These are phyloP conservation scores for Nidula niveotomentosa DNA, from an alignment of 1,284 basidiomycete species.

Conservation along the genomic window DNA sequence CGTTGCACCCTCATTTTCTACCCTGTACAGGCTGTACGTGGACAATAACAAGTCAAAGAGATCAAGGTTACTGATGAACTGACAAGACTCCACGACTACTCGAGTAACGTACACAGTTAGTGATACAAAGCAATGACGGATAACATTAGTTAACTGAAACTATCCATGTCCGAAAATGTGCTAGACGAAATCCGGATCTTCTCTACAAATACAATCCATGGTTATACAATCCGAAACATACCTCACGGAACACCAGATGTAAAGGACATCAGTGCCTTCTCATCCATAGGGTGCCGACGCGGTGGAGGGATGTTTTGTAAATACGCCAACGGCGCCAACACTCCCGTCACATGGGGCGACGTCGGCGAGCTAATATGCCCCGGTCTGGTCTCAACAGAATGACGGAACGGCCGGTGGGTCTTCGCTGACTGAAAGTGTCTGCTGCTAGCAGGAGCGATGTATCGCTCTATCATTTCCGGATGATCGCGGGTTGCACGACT, in stretches of 20 bases:
- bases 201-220: too few relatives aligned
- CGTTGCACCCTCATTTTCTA: too few relatives aligned
- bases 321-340: conserved; percentile 54
- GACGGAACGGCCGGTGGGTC: conserved; percentile 10
- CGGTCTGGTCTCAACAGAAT: conserved; percentile 14
- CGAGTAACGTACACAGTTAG: too few relatives aligned
- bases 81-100: too few relatives aligned
- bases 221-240: too few relatives aligned
- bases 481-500: conserved; percentile 28
- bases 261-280: conserved; percentile 53
- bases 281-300: conserved; percentile 54
- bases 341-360: conserved; percentile 27
- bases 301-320: conserved; percentile 43
- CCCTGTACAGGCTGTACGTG: too few relatives aligned
- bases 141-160: too few relatives aligned
- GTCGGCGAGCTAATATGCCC: conserved; percentile 25
- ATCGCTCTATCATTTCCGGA: conserved; percentile 23
- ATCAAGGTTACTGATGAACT: too few relatives aligned
- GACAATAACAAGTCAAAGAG: too few relatives aligned
- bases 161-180: too few relatives aligned
- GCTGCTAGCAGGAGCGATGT: conserved; percentile 17
- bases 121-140: too few relatives aligned
- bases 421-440: conserved; percentile 12
- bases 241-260: conserved; percentile 11
- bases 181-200: too few relatives aligned